phyloP scores from a whole-genome alignment of 2,329 filamentous ascomycete genomes.

The Didymella sp. region DNA sequence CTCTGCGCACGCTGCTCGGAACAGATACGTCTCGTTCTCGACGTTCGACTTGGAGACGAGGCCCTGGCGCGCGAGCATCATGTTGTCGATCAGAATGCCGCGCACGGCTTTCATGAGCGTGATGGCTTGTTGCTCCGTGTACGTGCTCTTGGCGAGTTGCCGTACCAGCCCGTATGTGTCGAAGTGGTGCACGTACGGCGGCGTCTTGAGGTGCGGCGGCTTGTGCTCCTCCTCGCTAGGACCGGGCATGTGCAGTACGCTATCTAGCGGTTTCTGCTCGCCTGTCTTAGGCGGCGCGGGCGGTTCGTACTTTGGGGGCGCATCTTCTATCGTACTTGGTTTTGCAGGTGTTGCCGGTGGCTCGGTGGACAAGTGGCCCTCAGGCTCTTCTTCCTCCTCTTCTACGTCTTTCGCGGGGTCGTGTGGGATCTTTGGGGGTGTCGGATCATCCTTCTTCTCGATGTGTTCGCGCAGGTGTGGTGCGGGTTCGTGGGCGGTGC shows the following conservation, averaged over 20 bases:
- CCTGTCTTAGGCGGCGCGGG: constrained; percentile 34
- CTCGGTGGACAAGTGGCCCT: constrained; percentile 19
- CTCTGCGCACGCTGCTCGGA: constrained; percentile 91
- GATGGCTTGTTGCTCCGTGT: constrained; percentile 75
- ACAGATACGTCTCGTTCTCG: constrained; percentile 94
- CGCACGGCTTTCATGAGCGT: constrained; percentile 93
- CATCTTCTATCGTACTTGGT: constrained; percentile 22
- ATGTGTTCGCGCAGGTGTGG: constrained; percentile 43
- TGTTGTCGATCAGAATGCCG: constrained; percentile 75
- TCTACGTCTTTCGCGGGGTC: constrained; percentile 30
- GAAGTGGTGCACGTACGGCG: constrained; percentile 93
- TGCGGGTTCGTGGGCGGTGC: constrained; percentile 56
- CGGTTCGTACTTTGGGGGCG: constrained; percentile 16
- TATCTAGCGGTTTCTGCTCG: constrained; percentile 49
- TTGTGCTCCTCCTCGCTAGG: constrained; percentile 53
- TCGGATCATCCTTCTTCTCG: constrained; percentile 12
- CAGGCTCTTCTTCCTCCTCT: constrained; percentile 34
- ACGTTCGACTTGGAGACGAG: constrained; percentile 90
- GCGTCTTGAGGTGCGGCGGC: constrained; percentile 72
- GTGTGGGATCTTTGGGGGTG: constrained; percentile 11
- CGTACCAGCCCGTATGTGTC: constrained; percentile 91
- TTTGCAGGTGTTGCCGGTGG: constrained; percentile 27
- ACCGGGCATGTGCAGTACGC: constrained; percentile 52
- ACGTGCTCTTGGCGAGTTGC: constrained; percentile 74
- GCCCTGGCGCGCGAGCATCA: constrained; percentile 79